Conservation (phyloP, 306 rosid genomes). For the Quillaja saponaria region DNA sequence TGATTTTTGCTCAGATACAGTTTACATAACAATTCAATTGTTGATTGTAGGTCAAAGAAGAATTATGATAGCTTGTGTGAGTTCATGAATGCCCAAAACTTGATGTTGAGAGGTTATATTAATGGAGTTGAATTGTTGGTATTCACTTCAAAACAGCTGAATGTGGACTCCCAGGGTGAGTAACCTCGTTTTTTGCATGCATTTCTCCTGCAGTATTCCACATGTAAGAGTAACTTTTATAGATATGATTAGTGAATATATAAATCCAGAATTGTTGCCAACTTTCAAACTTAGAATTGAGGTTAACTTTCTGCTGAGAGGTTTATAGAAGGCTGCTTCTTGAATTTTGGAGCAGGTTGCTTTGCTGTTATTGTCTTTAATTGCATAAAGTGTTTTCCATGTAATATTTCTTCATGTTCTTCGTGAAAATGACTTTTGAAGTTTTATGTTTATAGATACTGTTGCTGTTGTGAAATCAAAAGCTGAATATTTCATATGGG, state of each 20-base stretch:
- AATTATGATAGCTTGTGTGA: slow-evolving; percentile 36
- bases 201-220: slow-evolving; percentile 11
- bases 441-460: slow-evolving; percentile 37
- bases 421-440: slow-evolving; percentile 11
- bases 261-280: slow-evolving; percentile 16
- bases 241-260: background rate
- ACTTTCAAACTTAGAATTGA: slow-evolving; percentile 6
- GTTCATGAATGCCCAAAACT: slow-evolving; percentile 49
- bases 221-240: background rate
- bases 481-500: slow-evolving; percentile 53
- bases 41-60: slow-evolving; percentile 47
- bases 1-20: background rate
- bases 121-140: slow-evolving; percentile 61
- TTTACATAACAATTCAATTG: slow-evolving; percentile 22
- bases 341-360: background rate
- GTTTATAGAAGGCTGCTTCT: background rate
- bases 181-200: slow-evolving; percentile 22
- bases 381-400: background rate
- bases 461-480: slow-evolving; percentile 27
- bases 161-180: slow-evolving; percentile 48
- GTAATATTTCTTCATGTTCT: background rate
- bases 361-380: slow-evolving; percentile 14
- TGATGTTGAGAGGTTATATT: slow-evolving; percentile 50
- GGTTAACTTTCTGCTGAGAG: background rate
- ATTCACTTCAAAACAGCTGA: slow-evolving; percentile 59